Evolutionary conservation across 371 early-diverging fungal species (phyloP).

Genomic region (Apophysomyces ossiformis): DNA sequence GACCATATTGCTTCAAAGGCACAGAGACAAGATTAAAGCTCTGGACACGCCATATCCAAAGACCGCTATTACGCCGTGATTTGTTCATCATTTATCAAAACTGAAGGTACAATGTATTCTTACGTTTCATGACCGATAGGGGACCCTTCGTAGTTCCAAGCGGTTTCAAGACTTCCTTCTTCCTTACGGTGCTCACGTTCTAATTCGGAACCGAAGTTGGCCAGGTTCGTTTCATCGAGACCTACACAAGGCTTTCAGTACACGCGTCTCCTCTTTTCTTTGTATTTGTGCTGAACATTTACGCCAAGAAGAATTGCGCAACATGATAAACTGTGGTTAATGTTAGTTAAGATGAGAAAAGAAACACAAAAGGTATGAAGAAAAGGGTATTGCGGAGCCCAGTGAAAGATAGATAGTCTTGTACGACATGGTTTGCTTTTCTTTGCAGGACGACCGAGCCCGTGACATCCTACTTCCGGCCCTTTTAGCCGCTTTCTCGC

Average conservation of each 20-base stretch:
- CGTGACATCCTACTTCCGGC: background rate
- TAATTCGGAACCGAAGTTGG: conserved; percentile 71
- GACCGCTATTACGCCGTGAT: conserved; percentile 45
- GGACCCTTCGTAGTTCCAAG: conserved; percentile 66
- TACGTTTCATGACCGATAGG: conserved; percentile 57
- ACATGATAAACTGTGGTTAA: conserved; percentile 22
- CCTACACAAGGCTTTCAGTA: conserved; percentile 35
- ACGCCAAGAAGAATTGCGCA: conserved; percentile 35
- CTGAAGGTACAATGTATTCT: background rate
- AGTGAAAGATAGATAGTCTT: background rate
- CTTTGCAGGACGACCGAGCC: conserved; percentile 7
- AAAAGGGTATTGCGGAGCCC: conserved; percentile 8
- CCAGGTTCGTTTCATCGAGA: conserved; percentile 74
- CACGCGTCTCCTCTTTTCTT: background rate
- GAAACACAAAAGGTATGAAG: conserved; percentile 1
- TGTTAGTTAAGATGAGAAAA: background rate
- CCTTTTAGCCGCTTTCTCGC: conserved; percentile 7
- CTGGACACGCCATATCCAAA: conserved; percentile 85
- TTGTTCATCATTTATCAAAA: no score
- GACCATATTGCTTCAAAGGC: conserved; percentile 68
- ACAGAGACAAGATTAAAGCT: conserved; percentile 72
- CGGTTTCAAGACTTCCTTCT: conserved; percentile 70
- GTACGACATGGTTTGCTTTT: background rate
- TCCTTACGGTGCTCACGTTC: conserved; percentile 75
- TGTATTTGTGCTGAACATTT: conserved; percentile 9